These are phyloP conservation scores for Fonsecaea pedrosoi DNA, from an alignment of 2,329 filamentous ascomycete genomes.

Conservation along the genomic window DNA sequence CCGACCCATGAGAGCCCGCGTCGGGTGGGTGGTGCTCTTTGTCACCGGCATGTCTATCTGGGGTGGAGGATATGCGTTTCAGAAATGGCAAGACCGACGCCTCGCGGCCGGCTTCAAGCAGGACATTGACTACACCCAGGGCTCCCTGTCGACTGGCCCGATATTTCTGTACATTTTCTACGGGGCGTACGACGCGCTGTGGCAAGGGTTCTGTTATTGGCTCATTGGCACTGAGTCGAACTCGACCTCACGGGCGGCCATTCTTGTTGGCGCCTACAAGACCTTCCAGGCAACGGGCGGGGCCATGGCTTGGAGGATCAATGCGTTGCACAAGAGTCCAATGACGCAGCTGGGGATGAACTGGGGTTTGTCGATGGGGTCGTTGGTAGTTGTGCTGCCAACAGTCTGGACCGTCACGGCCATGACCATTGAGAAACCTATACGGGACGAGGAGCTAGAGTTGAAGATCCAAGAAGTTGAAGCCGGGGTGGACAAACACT, in stretches of 20 bases:
- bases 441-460: constrained; percentile 21
- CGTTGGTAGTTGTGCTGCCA: constrained; percentile 69
- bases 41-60: constrained; percentile 61
- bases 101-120: constrained; percentile 51
- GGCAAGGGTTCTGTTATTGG: constrained; percentile 72
- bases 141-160: constrained; percentile 62
- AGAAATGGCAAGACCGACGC: constrained; percentile 61
- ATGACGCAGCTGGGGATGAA: constrained; percentile 74
- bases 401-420: constrained; percentile 50
- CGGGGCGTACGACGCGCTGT: constrained; percentile 70
- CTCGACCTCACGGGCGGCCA: constrained; percentile 50
- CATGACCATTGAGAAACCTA: constrained; percentile 23
- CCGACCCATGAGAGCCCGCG: constrained; percentile 55
- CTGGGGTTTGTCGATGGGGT: constrained; percentile 78
- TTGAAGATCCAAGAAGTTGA: constrained; percentile 25
- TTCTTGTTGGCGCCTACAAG: constrained; percentile 58
- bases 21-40: constrained; percentile 57
- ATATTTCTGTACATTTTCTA: constrained; percentile 76
- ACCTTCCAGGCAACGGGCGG: constrained; percentile 83
- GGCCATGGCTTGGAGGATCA: constrained; percentile 58
- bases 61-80: constrained; percentile 70
- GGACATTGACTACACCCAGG: constrained; percentile 57
- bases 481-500: constrained; percentile 81
- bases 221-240: constrained; percentile 57
- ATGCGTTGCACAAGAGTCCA: constrained; percentile 56